Conservation (phyloP, 2,329 filamentous ascomycete species). For the Aspergillus fischeri region DNA sequence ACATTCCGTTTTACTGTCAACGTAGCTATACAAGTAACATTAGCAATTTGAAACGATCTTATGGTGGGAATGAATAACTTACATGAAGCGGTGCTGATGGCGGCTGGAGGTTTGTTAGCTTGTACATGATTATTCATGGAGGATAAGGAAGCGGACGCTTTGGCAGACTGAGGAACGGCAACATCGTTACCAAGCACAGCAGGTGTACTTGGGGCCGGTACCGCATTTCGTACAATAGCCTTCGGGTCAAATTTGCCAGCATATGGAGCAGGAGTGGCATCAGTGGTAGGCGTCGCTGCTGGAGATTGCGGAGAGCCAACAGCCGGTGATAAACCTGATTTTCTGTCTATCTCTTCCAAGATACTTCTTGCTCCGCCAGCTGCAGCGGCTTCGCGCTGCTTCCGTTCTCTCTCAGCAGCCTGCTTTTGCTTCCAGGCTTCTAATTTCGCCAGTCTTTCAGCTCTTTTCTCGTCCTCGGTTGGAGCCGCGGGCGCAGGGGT, state of each 20-base stretch:
- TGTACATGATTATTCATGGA: conserved; percentile 35
- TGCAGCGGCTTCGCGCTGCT: conserved; percentile 63
- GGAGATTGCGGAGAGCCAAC: conserved; percentile 51
- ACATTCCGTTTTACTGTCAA: conserved; percentile 67
- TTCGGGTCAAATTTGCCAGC: conserved; percentile 84
- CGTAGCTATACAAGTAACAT: conserved; percentile 42
- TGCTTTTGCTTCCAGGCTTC: conserved; percentile 93
- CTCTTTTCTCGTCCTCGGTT: conserved; percentile 71
- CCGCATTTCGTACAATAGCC: conserved; percentile 74
- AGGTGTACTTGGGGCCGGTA: conserved; percentile 53
- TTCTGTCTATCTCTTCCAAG: conserved; percentile 70
- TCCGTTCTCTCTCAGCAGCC: conserved; percentile 66
- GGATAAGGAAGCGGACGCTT: conserved; percentile 43
- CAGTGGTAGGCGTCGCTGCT: conserved; percentile 43
- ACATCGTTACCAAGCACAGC: conserved; percentile 55
- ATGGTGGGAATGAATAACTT: conserved; percentile 14
- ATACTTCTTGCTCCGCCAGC: conserved; percentile 63
- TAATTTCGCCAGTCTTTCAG: conserved; percentile 73
- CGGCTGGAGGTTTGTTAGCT: conserved; percentile 42
- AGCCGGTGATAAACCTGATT: conserved; percentile 54
- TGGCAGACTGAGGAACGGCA: conserved; percentile 45
- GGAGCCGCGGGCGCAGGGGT: conserved; percentile 46
- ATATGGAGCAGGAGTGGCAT: conserved; percentile 55
- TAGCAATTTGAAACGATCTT: not conserved
- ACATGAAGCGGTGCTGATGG: conserved; percentile 41